Evolutionary conservation across 2,329 filamentous ascomycete genomes (phyloP).

Genomic region (Neofusicoccum kwambonambiense): DNA sequence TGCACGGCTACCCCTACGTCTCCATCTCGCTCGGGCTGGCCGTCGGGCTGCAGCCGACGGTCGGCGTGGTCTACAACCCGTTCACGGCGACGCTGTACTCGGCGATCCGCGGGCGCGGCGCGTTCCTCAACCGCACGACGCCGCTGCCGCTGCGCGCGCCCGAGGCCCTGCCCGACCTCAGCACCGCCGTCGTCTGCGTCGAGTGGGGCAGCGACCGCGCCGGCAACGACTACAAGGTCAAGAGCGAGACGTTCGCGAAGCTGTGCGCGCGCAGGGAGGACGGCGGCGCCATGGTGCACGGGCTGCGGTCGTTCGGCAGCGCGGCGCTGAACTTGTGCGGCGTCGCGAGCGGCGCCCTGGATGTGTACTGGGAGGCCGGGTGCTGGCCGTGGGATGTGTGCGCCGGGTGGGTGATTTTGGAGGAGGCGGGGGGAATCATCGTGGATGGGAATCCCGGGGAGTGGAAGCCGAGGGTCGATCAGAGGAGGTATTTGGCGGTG

Average conservation of each 20-base stretch:
- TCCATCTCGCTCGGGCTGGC: constrained; percentile 75
- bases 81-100: constrained; percentile 69
- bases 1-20: constrained; percentile 72
- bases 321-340: constrained; percentile 74
- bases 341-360: constrained; percentile 68
- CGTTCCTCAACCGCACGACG: constrained; percentile 47
- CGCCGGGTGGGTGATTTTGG: constrained; percentile 74
- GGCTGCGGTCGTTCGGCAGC: constrained; percentile 66
- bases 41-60: constrained; percentile 55
- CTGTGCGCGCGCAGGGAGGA: constrained; percentile 53
- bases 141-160: constrained; percentile 48
- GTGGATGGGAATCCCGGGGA: constrained; percentile 70
- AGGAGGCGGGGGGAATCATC: constrained; percentile 72
- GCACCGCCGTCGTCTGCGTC: constrained; percentile 63
- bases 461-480: constrained; percentile 61
- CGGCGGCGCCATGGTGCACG: constrained; percentile 75
- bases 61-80: constrained; percentile 80
- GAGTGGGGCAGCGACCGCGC: constrained; percentile 72
- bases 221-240: constrained; percentile 70
- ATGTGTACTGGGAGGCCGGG: constrained; percentile 79
- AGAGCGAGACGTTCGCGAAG: constrained; percentile 63
- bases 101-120: constrained; percentile 66
- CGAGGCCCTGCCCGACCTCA: constrained; percentile 60
- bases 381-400: constrained; percentile 87
- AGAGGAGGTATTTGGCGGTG: constrained; percentile 55